Evolutionary conservation across 208 protist genomes (phyloP).

Genomic region (Trypanosoma congolense): DNA sequence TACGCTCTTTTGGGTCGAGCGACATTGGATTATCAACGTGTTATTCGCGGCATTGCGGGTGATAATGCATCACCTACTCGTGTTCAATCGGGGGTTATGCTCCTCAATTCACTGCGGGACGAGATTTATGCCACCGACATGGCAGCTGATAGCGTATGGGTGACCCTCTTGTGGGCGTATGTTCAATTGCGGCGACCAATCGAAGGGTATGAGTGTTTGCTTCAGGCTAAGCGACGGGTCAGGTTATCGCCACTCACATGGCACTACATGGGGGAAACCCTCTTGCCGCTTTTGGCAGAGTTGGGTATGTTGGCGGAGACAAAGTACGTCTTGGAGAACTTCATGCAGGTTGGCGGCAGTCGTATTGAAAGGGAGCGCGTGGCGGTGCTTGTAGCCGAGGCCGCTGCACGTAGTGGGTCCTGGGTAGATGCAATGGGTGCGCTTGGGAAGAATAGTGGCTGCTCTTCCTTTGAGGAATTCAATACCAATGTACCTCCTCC

Average conservation of each 20-base stretch:
- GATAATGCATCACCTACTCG: constrained; percentile 12
- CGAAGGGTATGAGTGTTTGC: constrained; percentile 50
- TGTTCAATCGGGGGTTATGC: constrained; percentile 4
- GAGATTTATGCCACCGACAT: constrained; percentile 66
- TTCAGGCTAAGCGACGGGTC: constrained; percentile 43
- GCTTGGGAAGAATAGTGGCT: background rate
- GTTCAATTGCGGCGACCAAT: constrained; percentile 32
- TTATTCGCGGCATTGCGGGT: constrained; percentile 63
- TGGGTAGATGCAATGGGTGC: constrained; percentile 29
- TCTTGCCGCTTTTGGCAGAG: constrained; percentile 56
- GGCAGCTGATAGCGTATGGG: constrained; percentile 51
- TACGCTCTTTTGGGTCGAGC: constrained; percentile 69
- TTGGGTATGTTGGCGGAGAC: constrained; percentile 41
- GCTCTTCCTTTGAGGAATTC: constrained; percentile 4
- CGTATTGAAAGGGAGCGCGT: constrained; percentile 14
- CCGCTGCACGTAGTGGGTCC: constrained; percentile 54
- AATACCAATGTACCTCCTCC: background rate
- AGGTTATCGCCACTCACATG: constrained; percentile 44
- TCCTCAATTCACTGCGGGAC: constrained; percentile 57
- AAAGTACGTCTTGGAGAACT: constrained; percentile 29
- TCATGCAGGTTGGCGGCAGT: constrained; percentile 22
- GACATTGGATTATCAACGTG: constrained; percentile 63
- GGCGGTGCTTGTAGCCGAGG: constrained; percentile 56
- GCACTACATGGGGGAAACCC: constrained; percentile 56
- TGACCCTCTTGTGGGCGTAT: constrained; percentile 77